Base-by-base conservation (phyloP, 352 stramenopile species). In the Globisporangium abappressorium region DNA sequence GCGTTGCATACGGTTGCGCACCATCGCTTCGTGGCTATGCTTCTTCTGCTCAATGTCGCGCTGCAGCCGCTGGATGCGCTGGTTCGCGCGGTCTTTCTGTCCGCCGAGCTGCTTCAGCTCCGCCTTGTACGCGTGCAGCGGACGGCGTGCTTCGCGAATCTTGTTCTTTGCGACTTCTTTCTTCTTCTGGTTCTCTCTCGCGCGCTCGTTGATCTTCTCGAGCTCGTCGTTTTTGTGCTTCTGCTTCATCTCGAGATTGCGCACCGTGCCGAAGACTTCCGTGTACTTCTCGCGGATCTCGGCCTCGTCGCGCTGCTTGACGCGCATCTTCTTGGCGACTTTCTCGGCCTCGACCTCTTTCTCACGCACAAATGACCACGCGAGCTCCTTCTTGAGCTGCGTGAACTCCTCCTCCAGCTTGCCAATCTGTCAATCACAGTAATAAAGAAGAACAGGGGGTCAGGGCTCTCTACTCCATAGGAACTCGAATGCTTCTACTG, bases 331-430 rank as follows among this genome's bases (percentile, higher is more conserved):
- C 59, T 80, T 88, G 7, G 75, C 76, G 36, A 83, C 73, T 34
- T 87, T 82, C 5, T 74, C 67, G 20, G 76, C 82, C 54, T 82
- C 57, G 0, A 74, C 22, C 54, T 95, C 85, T 49, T 92, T 90
- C 59, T 89, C 82, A 15, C 74, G 71, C 8, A 95, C 87, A 73
- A 95, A 93, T 9, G 84, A 95, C 87, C 87, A 95, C 20, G 84
- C 87, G 1, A 95, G 71, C 55, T 86, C 82, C 28, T 92, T 92
- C 62, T 93, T 93, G 0, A 95, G 72, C 24, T 87, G 73, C 22
- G 75, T 75, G 49, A 95, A 87, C 56, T 95, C 84, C 14, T 80
- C 69, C 65, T 92, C 84, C 51, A 95, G 68, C 65, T 86, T 83
- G 8, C 80, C 85, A 63, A 95, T 93, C 83, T 91, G 26, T 14